Evolutionary conservation across 345 rosid species (phyloP), one percentile per base, ranked within the genome.

Genomic region (Clarkia xantiana): DNA sequence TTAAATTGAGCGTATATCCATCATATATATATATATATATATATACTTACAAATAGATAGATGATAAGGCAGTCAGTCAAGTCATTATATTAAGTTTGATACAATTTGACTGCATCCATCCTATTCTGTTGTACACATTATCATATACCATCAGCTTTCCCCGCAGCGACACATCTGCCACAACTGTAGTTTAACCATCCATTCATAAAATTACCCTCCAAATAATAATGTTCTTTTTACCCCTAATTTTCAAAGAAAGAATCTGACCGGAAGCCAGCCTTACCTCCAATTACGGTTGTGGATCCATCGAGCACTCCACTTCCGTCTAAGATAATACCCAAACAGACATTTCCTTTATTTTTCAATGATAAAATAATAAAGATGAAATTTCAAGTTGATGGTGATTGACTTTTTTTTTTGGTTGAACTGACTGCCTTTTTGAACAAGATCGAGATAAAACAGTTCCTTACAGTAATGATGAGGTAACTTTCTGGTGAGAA

Each of bases 311-410:
- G 77, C 44, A 82, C 81, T 56, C 64, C 52, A 69, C 86, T 86
- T 69, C 94, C 94, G 62, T 90, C 94, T 53, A 90, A 82, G 62
- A 90, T n/a, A n/a, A n/a, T 79, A 40, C 97, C 94, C 59, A 90
- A 71, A 74, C 97, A 90, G 7, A 81, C 71, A 57, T 76, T 82
- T 59, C 97, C 91, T 65, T 81, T 72, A 39, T 68, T 53, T 95
- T 90, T 81, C 73, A 74, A n/a, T n/a, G n/a, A n/a, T n/a, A n/a
- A n/a, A n/a, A n/a, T n/a, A n/a, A n/a, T n/a, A n/a, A n/a, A n/a
- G n/a, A n/a, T n/a, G n/a, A n/a, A n/a, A n/a, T n/a, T n/a, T n/a
- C n/a, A n/a, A n/a, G n/a, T n/a, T n/a, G n/a, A n/a, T n/a, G n/a
- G n/a, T n/a, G n/a, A n/a, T 43, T 29, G 36, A n/a, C n/a, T n/a